phyloP scores from a whole-genome alignment of 2,329 filamentous ascomycete species.

The Nectriaceae sp. region DNA sequence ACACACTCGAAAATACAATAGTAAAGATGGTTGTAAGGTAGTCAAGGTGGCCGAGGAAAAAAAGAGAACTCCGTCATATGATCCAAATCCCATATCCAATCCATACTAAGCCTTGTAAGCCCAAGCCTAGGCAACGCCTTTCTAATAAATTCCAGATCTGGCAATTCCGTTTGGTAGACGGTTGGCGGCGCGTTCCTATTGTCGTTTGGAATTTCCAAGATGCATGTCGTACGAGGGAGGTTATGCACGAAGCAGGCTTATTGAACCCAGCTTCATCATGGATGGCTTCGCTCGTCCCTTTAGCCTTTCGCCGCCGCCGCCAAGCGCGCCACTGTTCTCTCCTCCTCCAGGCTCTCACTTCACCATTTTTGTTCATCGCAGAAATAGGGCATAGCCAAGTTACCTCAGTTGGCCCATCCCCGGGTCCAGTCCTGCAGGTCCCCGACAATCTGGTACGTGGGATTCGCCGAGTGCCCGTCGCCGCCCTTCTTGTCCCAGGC shows the following conservation, averaged over 20 bases:
- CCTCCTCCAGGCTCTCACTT: not conserved
- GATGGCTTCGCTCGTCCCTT: not conserved
- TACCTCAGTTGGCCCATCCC: constrained; percentile 28
- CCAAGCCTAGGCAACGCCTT: not conserved
- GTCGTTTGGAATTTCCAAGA: too few relatives aligned
- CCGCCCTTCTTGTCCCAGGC: constrained; percentile 47
- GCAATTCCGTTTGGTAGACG: not conserved
- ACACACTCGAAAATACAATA: constrained; percentile 9
- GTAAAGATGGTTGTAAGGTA: constrained; percentile 12
- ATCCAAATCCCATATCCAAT: not conserved
- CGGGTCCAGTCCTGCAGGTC: constrained; percentile 42
- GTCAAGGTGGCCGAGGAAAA: not conserved
- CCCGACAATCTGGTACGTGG: constrained; percentile 43
- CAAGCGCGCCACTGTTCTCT: not conserved
- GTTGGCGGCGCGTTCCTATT: too few relatives aligned
- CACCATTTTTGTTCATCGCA: not conserved
- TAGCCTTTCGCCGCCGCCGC: not conserved
- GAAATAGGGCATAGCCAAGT: not conserved
- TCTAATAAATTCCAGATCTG: not conserved
- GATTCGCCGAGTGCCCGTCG: constrained; percentile 43
- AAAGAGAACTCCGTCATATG: not conserved
- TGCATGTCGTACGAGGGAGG: too few relatives aligned
- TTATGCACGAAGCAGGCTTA: too few relatives aligned
- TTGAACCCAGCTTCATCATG: not conserved
- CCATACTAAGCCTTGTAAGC: not conserved